Evolutionary conservation across 805 yeast genomes (phyloP), one percentile per base, ranked within the genome.

Genomic region (Metschnikowia lachancei): DNA sequence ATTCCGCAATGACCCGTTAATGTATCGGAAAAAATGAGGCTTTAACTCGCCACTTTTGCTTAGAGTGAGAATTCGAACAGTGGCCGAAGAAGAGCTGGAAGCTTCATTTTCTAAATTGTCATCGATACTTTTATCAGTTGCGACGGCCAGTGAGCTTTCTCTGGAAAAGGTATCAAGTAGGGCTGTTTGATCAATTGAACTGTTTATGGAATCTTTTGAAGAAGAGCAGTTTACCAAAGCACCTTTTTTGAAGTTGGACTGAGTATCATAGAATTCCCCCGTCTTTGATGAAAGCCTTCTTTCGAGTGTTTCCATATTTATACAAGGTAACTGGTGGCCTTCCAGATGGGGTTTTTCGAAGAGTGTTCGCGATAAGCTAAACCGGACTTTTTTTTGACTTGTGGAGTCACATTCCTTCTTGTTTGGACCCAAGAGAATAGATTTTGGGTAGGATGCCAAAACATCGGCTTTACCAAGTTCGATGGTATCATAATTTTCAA

Each of bases 21-120:
- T 41, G 35, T 35, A 35, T n/a, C 28, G 45, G 19, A 41, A 41
- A n/a, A 24, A 41, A 16, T 26, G 37, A n/a, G 37, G 35, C 24
- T 34, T 13, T 13, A 41, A 12, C 5, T 28, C 39, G 12, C 45
- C 45, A 20, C 19, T 18, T 28, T 30, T 17, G 13, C 45, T 13
- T 13, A 41, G 18, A 41, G 45, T 41, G 12, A 35, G 12, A 28
- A 41, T 41, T n/a, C 24, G 34, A 14, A 41, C 4, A 6, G 3
- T 30, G 17, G 13, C 31, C 12, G n/a, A 5, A 10, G 19, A 10
- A 2, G 12, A 16, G 13, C 19, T n/a, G 6, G 30, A 14, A 5
- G 4, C 30, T 14, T 10, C 8, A 14, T 17, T 29, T 29, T 12
- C 32, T 6, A 12, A 12, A 12, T 29, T 29, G 6, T 29, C 32